Conservation (phyloP, 208 protist species). For the Naegleria lovaniensis region DNA sequence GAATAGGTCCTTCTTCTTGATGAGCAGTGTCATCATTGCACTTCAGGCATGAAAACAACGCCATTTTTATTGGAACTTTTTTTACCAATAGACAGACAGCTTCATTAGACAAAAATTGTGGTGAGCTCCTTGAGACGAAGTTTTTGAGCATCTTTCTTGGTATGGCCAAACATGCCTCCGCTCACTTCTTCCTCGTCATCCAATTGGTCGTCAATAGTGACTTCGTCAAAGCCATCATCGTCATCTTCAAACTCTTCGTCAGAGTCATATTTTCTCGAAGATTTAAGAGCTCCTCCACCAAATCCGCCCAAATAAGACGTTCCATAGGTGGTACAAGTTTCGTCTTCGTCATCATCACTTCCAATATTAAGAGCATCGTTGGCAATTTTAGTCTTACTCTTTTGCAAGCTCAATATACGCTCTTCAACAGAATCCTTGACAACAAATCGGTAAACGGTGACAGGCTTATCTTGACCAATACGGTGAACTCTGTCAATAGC, state of each 20-base stretch:
- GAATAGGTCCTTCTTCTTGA: too few relatives aligned
- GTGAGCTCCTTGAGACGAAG: background rate
- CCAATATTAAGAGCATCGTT: background rate
- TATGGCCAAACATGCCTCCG: constrained; percentile 14
- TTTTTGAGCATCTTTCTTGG: constrained; percentile 13
- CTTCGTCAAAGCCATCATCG: background rate
- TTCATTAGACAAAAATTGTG: background rate
- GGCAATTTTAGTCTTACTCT: constrained; percentile 61
- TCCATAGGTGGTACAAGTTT: background rate
- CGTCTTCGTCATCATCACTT: background rate
- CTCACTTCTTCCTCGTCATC: background rate
- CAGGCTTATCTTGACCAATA: constrained; percentile 83
- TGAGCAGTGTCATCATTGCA: too few relatives aligned
- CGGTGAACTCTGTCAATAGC: constrained; percentile 87
- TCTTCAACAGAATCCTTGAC: constrained; percentile 84
- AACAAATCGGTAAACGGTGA: constrained; percentile 78
- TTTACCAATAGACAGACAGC: too few relatives aligned
- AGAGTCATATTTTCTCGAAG: background rate
- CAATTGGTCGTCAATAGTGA: background rate
- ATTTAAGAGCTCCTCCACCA: background rate
- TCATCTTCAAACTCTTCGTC: background rate
- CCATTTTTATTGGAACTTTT: too few relatives aligned
- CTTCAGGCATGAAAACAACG: too few relatives aligned
- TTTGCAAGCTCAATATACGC: constrained; percentile 79
- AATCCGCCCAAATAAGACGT: background rate